Evolutionary conservation across 805 yeast genomes (phyloP), one percentile per base, ranked within the genome.

Genomic region (Peterozyma xylosa): DNA sequence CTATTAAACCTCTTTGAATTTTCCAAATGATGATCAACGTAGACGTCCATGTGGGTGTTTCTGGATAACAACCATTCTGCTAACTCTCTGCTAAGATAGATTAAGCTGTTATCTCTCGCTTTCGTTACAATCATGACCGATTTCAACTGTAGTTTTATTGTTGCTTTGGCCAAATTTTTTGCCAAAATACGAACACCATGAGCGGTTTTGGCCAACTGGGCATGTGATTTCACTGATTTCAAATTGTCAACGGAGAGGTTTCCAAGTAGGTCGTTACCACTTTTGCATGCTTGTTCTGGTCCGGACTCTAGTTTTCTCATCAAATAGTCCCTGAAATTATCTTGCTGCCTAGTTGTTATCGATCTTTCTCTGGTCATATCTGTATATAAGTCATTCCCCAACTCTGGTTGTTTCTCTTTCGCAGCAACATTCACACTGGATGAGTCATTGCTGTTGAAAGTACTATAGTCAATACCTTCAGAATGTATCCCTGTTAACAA

Each of bases 91-190:
- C 96, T 86, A 38, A 87, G 65, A 54, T 77, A 80, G 6, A 85
- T 78, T 42, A 89, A 64, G 6, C 88, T 80, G 52, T 84, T 81
- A 58, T 89, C 96, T 43, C 95, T 71, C 1, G 95, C 93, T 60
- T 88, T 88, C n/a, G 96, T 88, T 15, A 89, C 89, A 11, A 88
- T 77, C 78, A 88, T 73, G 15, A 88, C 77, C 14, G 86, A 78
- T 38, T 74, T 73, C 15, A 85, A 80, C 44, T 82, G 81, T 16
- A 88, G 61, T 52, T 80, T 80, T 27, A 88, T 79, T 3, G 85
- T 82, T 3, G 90, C 86, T 50, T 78, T 77, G 42, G 79, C 71
- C 34, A 86, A 63, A 58, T 82, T 82, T 49, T 79, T 80, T n/a
- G 86, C 83, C 47, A 86, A 66, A 67, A 80, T 71, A 38, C 93